Evolutionary conservation across 2,329 filamentous ascomycete genomes (phyloP).

Genomic region (Penicillium sp.): DNA sequence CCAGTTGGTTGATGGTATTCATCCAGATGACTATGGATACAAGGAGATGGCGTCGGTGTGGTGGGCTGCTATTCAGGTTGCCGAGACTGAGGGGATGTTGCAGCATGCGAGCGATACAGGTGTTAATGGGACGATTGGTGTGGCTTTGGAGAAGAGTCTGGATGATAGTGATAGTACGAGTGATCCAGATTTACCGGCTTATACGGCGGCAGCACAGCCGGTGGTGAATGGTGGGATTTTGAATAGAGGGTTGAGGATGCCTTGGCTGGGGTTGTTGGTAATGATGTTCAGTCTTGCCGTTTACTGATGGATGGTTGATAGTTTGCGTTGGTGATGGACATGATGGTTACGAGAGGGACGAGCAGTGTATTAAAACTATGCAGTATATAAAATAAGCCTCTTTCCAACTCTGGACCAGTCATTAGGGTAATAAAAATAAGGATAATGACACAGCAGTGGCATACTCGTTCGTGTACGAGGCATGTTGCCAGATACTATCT

Average conservation of each 20-base stretch:
- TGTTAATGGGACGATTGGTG: background rate
- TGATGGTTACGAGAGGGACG: too few relatives aligned
- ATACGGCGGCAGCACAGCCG: slow-evolving; percentile 7
- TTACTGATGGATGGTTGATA: background rate
- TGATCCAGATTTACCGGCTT: slow-evolving; percentile 7
- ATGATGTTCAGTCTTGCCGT: background rate
- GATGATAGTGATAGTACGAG: slow-evolving; percentile 12
- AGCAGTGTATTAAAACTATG: too few relatives aligned
- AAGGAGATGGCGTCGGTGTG: slow-evolving; percentile 26
- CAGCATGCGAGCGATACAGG: background rate
- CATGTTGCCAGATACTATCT: too few relatives aligned
- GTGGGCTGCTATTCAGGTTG: slow-evolving; percentile 23
- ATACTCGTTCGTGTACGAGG: too few relatives aligned
- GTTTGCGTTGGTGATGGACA: too few relatives aligned
- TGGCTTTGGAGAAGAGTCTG: slow-evolving; percentile 1
- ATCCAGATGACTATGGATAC: slow-evolving; percentile 25
- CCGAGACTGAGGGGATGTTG: slow-evolving; percentile 14
- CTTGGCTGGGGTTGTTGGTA: background rate
- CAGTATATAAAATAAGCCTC: too few relatives aligned
- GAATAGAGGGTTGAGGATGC: background rate
- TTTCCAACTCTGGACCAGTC: too few relatives aligned
- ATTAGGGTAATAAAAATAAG: too few relatives aligned
- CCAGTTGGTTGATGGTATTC: slow-evolving; percentile 21
- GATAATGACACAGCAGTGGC: too few relatives aligned
- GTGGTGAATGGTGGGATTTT: background rate